Evolutionary conservation across 768 basidiomycete species (phyloP).

Genomic region (Tylopilus rubrobrunneus): DNA sequence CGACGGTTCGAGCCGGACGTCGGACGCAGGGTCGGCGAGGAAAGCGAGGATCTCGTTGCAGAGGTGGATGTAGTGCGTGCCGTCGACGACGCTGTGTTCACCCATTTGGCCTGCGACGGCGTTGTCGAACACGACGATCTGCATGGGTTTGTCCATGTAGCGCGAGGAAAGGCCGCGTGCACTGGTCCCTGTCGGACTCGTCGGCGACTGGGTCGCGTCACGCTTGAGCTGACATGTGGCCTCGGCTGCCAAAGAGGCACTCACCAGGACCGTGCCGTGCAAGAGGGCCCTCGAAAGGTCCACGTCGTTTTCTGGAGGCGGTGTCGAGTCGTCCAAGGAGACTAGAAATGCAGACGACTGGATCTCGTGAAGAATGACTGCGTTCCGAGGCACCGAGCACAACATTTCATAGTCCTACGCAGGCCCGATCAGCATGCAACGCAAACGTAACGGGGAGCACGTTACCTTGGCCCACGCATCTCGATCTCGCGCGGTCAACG

Average conservation of each 20-base stretch:
- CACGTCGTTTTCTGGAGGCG: slow-evolving; percentile 43
- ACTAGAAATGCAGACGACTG: slow-evolving; percentile 86
- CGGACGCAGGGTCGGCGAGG: slow-evolving; percentile 58
- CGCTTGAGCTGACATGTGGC: neutral
- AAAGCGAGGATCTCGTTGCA: slow-evolving; percentile 65
- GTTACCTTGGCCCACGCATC: slow-evolving; percentile 85
- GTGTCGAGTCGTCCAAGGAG: slow-evolving; percentile 61
- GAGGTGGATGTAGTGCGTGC: slow-evolving; percentile 73
- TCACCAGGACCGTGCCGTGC: slow-evolving; percentile 64
- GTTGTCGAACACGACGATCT: slow-evolving; percentile 85
- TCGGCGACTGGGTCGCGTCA: slow-evolving; percentile 6
- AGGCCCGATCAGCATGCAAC: neutral
- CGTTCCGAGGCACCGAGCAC: slow-evolving; percentile 56
- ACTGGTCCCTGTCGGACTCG: slow-evolving; percentile 21
- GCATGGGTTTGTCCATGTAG: slow-evolving; percentile 87
- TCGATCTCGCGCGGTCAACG: slow-evolving; percentile 73
- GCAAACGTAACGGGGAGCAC: neutral
- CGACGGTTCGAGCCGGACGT: slow-evolving; percentile 44
- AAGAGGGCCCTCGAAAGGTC: slow-evolving; percentile 71
- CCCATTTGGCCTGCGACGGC: slow-evolving; percentile 83
- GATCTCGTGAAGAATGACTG: slow-evolving; percentile 61
- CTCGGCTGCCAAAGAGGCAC: slow-evolving; percentile 31
- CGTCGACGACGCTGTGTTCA: slow-evolving; percentile 86
- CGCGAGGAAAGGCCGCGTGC: slow-evolving; percentile 60
- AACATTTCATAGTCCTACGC: slow-evolving; percentile 64